Evolutionary conservation across 1,139 yeast genomes (phyloP), one percentile per base, ranked within the genome.

Genomic region (Protomyces gravidus): DNA sequence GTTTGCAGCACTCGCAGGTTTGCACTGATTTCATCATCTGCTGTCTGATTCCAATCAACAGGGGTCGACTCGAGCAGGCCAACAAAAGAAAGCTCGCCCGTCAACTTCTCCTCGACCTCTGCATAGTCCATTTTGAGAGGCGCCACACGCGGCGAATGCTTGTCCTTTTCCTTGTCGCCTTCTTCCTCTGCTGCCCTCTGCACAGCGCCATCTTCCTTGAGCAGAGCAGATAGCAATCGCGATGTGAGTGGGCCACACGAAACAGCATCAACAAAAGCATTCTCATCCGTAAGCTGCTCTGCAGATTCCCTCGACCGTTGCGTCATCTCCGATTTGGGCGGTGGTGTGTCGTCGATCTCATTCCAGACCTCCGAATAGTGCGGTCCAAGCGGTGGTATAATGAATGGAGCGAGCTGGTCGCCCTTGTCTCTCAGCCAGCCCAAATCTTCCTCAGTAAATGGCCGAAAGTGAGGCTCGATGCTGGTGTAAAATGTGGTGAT

Each of bases 231-330:
- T 56, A 94, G 72, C 52, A 94, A 76, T 62, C 99, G 79, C 30
- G 92, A 84, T 0, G 95, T 86, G 46, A 92, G 76, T 0, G 99
- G 98, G 0, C 99, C 99, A 70, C 96, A 86, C 0, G 95, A 85
- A 1, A 90, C 76, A 23, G 81, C 83, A 63, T 86, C 94, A 0
- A 84, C 77, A 63, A 86, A 94, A 60, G 90, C 72, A 1, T 75
- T 72, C 3, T 80, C 84, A 67, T 89, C 97, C 26, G 72, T 76
- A 45, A 90, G 66, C 23, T 76, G 77, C 25, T 79, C 83, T 0
- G 84, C 76, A 0, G 84, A 75, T 2, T 89, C 92, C 63, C 48
- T 28, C 1, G 63, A 48, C 32, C 40, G 47, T 50, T 53, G 58
- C 9, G 36, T 25, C 5, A 45, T 6, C 11, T 53, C 58, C 17